phyloP scores from a whole-genome alignment of 768 basidiomycete species.

The Lepiota venenata region DNA sequence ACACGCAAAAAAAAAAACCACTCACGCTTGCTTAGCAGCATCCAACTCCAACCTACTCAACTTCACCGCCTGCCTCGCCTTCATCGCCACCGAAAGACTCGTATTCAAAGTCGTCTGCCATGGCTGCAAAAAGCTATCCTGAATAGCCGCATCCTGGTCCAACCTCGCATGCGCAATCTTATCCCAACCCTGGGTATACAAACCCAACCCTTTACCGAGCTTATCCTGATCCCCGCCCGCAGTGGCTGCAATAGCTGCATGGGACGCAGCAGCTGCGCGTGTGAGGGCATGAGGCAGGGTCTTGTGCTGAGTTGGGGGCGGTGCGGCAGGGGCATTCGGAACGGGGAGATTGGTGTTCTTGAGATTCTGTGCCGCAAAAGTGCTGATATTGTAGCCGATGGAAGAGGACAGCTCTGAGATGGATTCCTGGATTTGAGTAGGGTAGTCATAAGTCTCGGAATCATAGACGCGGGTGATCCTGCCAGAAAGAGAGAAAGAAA shows the following conservation, averaged over 20 bases:
- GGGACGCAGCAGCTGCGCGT: conserved; percentile 70
- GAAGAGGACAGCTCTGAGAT: conserved; percentile 66
- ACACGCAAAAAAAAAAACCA: conserved; percentile 13
- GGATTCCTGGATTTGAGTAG: conserved; percentile 84
- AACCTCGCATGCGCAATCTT: conserved; percentile 75
- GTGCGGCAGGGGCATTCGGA: conserved; percentile 52
- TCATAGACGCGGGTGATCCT: conserved; percentile 91
- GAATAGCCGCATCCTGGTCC: conserved; percentile 74
- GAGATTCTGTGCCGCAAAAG: conserved; percentile 84
- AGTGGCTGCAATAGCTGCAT: conserved; percentile 38
- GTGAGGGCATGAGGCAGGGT: conserved; percentile 94
- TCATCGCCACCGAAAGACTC: conserved; percentile 86
- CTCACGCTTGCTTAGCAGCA: conserved; percentile 83
- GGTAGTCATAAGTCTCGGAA: conserved; percentile 86
- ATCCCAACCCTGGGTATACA: conserved; percentile 83
- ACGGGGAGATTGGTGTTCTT: conserved; percentile 86
- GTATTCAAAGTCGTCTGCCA: conserved; percentile 88
- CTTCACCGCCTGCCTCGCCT: conserved; percentile 82
- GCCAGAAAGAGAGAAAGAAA: neutral
- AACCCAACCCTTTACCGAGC: conserved; percentile 72
- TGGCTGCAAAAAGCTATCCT: conserved; percentile 64
- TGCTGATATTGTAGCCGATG: conserved; percentile 72
- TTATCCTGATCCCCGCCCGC: conserved; percentile 49
- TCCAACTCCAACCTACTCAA: conserved; percentile 85
- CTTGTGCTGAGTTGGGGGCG: conserved; percentile 74